Conservation (phyloP, 2,329 filamentous ascomycete genomes). For the Botrytis galanthina region DNA sequence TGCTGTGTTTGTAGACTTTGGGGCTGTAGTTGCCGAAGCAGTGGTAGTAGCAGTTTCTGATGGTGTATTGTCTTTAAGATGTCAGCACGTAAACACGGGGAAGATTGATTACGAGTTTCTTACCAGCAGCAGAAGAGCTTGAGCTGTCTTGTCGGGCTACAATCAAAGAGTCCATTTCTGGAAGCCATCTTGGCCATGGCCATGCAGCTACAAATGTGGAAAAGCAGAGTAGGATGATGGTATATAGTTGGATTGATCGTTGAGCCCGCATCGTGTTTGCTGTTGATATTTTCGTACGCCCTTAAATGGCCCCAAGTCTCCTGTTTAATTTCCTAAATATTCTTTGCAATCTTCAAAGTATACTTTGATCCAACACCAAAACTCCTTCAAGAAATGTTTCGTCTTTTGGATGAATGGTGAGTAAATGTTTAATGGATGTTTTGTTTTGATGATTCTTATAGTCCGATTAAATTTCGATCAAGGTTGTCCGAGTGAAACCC, state of each 20-base stretch:
- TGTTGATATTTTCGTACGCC: slow-evolving; percentile 28
- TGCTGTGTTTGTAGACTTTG: slow-evolving; percentile 10
- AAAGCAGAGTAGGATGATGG: slow-evolving; percentile 53
- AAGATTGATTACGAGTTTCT: slow-evolving; percentile 3
- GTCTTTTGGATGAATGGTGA: not conserved
- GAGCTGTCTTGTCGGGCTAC: slow-evolving; percentile 45
- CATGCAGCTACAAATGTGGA: slow-evolving; percentile 46
- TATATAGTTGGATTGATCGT: slow-evolving; percentile 46
- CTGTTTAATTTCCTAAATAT: not conserved
- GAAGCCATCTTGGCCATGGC: slow-evolving; percentile 57
- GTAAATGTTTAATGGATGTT: not conserved
- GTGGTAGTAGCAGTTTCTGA: not conserved
- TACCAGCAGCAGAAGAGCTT: slow-evolving; percentile 20
- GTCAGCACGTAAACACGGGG: not conserved
- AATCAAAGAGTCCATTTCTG: slow-evolving; percentile 52
- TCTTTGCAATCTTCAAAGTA: not conserved
- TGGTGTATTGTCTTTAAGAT: not conserved
- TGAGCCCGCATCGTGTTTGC: slow-evolving; percentile 49
- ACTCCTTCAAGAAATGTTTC: not conserved
- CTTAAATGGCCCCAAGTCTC: slow-evolving; percentile 2
- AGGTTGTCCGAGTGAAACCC: slow-evolving; percentile 1
- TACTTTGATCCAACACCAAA: not conserved
- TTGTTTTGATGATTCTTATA: not conserved
- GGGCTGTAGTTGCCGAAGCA: not conserved
- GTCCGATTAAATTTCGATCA: not conserved